Percentiles rank a stretch among this genome's conserved stretches.
Evolutionary conservation across 371 early-diverging fungal species (phyloP).

Genomic region (Mortierella sp.): DNA sequence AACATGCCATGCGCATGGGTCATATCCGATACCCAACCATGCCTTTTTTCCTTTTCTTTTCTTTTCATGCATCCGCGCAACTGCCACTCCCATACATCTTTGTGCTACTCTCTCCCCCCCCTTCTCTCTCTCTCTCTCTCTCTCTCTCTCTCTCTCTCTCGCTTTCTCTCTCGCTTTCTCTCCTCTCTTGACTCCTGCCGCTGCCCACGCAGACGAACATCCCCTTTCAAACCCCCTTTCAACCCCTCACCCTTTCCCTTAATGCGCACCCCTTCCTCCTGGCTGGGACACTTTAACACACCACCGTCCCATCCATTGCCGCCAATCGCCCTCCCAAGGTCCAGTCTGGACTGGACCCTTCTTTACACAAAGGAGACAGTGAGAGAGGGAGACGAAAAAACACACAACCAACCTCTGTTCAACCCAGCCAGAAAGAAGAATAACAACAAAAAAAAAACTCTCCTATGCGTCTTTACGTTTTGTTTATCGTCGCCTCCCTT

Average conservation of each 20-base stretch:
- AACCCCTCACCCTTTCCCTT: neutral
- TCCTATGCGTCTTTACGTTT: neutral
- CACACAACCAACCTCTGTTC: neutral
- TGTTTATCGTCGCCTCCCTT: conserved; percentile 5
- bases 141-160: neutral
- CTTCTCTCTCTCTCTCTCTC: neutral
- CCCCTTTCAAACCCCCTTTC: neutral
- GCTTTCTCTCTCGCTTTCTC: neutral
- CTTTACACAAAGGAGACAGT: neutral
- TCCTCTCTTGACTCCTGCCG: neutral
- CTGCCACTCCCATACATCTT: too few relatives aligned
- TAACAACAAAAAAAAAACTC: neutral
- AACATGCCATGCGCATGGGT: too few relatives aligned
- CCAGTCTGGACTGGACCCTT: conserved; percentile 4
- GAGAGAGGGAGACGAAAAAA: neutral
- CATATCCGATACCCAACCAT: too few relatives aligned
- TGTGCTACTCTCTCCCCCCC: too few relatives aligned
- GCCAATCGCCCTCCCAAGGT: neutral
- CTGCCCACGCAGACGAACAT: conserved; percentile 5
- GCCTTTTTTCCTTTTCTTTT: too few relatives aligned
- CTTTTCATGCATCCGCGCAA: too few relatives aligned
- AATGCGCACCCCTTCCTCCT: neutral
- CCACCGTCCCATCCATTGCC: neutral
- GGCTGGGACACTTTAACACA: conserved; percentile 4
- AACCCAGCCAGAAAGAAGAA: neutral